Conservation (phyloP, 257 asterid genomes). For the Haberlea rhodopensis region DNA sequence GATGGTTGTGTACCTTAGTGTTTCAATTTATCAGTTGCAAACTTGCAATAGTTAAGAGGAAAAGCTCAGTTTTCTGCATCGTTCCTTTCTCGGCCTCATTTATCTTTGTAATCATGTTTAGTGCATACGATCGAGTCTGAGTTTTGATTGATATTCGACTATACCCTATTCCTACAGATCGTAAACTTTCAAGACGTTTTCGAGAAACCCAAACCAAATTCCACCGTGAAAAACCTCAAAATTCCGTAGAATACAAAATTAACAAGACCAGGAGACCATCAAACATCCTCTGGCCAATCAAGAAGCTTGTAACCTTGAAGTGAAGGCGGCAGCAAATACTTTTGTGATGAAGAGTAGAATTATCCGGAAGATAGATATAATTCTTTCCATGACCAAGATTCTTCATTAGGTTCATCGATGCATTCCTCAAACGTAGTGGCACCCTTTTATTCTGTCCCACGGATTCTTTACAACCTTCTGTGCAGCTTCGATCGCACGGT, state of each 20-base stretch:
- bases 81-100: not conserved
- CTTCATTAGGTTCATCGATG: constrained; percentile 89
- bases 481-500: constrained; percentile 57
- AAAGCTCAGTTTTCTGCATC: constrained; percentile 2
- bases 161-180: not conserved
- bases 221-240: not conserved
- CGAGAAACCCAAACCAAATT: not conserved
- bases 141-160: not conserved
- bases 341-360: constrained; percentile 43
- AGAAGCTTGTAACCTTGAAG: constrained; percentile 68
- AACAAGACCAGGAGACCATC: not conserved
- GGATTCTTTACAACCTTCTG: constrained; percentile 63
- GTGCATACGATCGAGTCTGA: not conserved
- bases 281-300: constrained; percentile 64
- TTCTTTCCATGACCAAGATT: constrained; percentile 76
- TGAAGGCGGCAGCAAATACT: constrained; percentile 61
- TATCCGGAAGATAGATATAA: constrained; percentile 71
- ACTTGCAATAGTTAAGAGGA: constrained; percentile 19
- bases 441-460: constrained; percentile 80
- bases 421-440: constrained; percentile 83
- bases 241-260: not conserved
- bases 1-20: constrained; percentile 53
- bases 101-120: not conserved
- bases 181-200: too few species aligned
- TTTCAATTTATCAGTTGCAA: constrained; percentile 21